These are phyloP conservation scores for Kuraishia borneana DNA, from an alignment of 805 yeast species.

Conservation along the genomic window DNA sequence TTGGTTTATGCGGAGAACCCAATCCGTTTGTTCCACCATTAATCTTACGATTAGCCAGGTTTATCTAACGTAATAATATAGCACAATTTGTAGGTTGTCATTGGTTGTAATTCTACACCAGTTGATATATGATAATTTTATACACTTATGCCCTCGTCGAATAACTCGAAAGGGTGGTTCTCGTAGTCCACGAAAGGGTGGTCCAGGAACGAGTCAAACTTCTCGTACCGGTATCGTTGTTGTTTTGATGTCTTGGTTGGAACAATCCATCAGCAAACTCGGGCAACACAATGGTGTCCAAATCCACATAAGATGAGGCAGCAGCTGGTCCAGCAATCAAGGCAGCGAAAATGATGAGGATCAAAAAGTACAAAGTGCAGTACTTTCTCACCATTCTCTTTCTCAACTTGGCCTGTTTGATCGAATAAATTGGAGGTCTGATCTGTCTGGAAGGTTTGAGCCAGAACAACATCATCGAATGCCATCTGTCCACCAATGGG, in stretches of 20 bases:
- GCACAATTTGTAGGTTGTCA: no score
- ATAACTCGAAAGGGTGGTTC: slow-evolving; percentile 30
- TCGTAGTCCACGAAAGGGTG: slow-evolving; percentile 35
- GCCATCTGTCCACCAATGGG: slow-evolving; percentile 94
- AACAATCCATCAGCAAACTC: slow-evolving; percentile 49
- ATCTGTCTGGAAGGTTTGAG: slow-evolving; percentile 93
- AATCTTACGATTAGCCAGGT: no score
- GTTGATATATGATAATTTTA: not conserved
- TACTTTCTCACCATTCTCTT: slow-evolving; percentile 96
- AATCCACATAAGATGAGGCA: slow-evolving; percentile 46
- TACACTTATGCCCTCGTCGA: slow-evolving; percentile 32
- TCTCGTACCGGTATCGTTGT: slow-evolving; percentile 73
- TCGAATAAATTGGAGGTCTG: slow-evolving; percentile 94
- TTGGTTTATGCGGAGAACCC: slow-evolving; percentile 95
- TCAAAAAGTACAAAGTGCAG: slow-evolving; percentile 64
- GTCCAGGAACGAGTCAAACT: slow-evolving; percentile 18
- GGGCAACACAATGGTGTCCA: slow-evolving; percentile 22
- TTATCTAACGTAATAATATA: no score
- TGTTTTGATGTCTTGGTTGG: slow-evolving; percentile 77
- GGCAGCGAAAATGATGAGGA: slow-evolving; percentile 60
- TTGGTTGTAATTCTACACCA: no score
- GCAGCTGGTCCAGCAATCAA: slow-evolving; percentile 88
- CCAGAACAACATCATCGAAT: slow-evolving; percentile 98
- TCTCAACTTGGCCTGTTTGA: slow-evolving; percentile 92
- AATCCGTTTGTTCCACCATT: slow-evolving; percentile 97